A percentile compares a stretch with the other conserved stretches of the same genome.
Evolutionary conservation across 495 filamentous ascomycete species (phyloP).

Genomic region (Xylaria longipes): DNA sequence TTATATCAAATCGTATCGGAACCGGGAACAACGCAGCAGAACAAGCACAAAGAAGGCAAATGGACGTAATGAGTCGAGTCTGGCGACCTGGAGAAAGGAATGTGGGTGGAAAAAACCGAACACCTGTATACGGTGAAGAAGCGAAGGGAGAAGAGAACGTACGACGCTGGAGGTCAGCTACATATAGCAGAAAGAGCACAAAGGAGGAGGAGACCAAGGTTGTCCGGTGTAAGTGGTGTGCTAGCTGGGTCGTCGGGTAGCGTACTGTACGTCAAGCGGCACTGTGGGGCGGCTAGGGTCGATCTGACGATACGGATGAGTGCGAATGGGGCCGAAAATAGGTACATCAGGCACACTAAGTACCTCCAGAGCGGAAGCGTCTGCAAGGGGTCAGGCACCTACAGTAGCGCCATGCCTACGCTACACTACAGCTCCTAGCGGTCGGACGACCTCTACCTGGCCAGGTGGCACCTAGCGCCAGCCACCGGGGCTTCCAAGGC

Average conservation of each 20-base stretch:
- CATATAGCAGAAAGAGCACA: conserved; percentile 34
- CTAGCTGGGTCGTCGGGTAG: background rate
- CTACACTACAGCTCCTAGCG: background rate
- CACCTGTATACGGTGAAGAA: conserved; percentile 15
- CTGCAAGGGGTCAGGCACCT: background rate
- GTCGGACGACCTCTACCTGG: background rate
- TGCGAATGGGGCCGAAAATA: conserved; percentile 24
- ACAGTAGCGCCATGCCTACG: background rate
- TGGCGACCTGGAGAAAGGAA: conserved; percentile 46
- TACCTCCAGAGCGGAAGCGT: background rate
- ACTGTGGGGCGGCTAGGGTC: conserved; percentile 12
- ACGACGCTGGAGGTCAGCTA: conserved; percentile 27
- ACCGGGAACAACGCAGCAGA: conserved; percentile 11
- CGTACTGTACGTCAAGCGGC: background rate
- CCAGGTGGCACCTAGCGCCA: conserved; percentile 11
- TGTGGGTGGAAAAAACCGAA: conserved; percentile 29
- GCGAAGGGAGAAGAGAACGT: conserved; percentile 33
- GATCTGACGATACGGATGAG: conserved; percentile 25
- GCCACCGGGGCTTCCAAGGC: conserved; percentile 13
- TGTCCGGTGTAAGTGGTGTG: background rate
- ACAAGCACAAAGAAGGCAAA: conserved; percentile 18
- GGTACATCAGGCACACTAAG: background rate
- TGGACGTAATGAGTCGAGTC: conserved; percentile 40
- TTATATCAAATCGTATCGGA: conserved; percentile 12
- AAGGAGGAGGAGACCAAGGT: conserved; percentile 16